Evolutionary conservation across 2,329 filamentous ascomycete genomes (phyloP), one percentile per base, ranked within the genome.

Genomic region (Cladosporium colombiae): DNA sequence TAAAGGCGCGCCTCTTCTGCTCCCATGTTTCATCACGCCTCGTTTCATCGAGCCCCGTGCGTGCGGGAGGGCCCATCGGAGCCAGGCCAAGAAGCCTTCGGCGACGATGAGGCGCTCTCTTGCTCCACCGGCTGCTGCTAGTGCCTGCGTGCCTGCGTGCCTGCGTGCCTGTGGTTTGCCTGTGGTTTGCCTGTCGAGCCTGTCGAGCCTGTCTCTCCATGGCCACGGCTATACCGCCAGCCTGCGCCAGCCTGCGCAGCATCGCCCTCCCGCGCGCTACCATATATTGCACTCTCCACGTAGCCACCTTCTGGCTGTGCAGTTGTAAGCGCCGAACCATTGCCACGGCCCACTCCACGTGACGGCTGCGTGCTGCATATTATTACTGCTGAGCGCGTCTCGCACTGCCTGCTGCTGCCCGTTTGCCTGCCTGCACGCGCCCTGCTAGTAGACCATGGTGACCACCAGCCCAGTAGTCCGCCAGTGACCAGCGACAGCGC

Each of bases 231-330:
- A 57, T 35, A 57, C 55, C 33, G 40, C 40, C 40, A 46, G 40
- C 40, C 40, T 40, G 35, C 35, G 18, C 35, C 29, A 35, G 33
- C 33, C 33, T 57, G 31, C 18, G n/a, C 53, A 14, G 31, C 55
- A 33, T 16, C 29, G 31, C n/a, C n/a, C 14, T 21, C 31, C 29
- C 55, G 56, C 56, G 56, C 56, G 56, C 56, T 59, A 59, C 56
- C 46, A 25, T 62, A 50, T 40, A 50, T 35, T 62, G 18, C 40
- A 7, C 27, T 49, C 16, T 60, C n/a, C 50, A 49, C 33, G 31
- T 55, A 33, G 14, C 27, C 16, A 29, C 25, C 7, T 33, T 13
- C 16, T 31, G 13, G 21, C 31, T 55, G 52, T 31, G 23, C 5
- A 21, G 52, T 13, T 8, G 8, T 55, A 55, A 55, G 52, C 52